phyloP scores from a whole-genome alignment of 805 yeast species.

The Sporopachydermia quercuum region DNA sequence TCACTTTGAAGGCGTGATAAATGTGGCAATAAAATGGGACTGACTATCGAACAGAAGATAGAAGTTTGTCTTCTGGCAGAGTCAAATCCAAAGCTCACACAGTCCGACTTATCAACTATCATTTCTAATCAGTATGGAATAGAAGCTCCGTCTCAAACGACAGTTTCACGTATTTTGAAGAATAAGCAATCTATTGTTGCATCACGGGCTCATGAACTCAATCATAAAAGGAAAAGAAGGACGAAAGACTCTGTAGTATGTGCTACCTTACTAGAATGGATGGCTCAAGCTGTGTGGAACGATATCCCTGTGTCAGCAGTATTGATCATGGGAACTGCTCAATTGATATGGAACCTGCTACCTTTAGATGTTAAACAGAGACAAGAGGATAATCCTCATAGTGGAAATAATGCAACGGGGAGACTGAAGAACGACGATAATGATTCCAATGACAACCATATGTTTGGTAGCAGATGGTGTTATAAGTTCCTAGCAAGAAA shows the following conservation, averaged over 20 bases:
- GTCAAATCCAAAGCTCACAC: slow-evolving; percentile 28
- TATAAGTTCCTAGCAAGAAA: slow-evolving; percentile 23
- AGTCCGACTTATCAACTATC: slow-evolving; percentile 27
- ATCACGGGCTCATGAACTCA: slow-evolving; percentile 25
- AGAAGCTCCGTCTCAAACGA: slow-evolving; percentile 28
- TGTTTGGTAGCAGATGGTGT: slow-evolving; percentile 32
- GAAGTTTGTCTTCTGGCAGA: slow-evolving; percentile 30
- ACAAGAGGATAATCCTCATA: not conserved
- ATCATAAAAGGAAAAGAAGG: slow-evolving; percentile 24
- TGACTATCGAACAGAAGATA: slow-evolving; percentile 30
- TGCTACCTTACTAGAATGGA: slow-evolving; percentile 29
- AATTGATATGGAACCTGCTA: slow-evolving; percentile 28
- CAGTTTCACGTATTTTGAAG: slow-evolving; percentile 27
- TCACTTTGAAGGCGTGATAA: too few species aligned
- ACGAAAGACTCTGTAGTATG: slow-evolving; percentile 25
- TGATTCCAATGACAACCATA: too few species aligned
- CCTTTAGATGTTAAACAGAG: not conserved
- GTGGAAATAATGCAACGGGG: too few species aligned
- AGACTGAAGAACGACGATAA: too few species aligned
- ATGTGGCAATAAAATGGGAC: too few species aligned
- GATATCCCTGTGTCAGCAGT: slow-evolving; percentile 29
- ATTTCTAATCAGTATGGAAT: slow-evolving; percentile 23
- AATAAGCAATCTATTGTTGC: slow-evolving; percentile 26
- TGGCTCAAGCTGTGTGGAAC: slow-evolving; percentile 30
- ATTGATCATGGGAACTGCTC: slow-evolving; percentile 28